Conservation (phyloP, 2,329 filamentous ascomycete genomes). For the Curvularia eragrostidis region DNA sequence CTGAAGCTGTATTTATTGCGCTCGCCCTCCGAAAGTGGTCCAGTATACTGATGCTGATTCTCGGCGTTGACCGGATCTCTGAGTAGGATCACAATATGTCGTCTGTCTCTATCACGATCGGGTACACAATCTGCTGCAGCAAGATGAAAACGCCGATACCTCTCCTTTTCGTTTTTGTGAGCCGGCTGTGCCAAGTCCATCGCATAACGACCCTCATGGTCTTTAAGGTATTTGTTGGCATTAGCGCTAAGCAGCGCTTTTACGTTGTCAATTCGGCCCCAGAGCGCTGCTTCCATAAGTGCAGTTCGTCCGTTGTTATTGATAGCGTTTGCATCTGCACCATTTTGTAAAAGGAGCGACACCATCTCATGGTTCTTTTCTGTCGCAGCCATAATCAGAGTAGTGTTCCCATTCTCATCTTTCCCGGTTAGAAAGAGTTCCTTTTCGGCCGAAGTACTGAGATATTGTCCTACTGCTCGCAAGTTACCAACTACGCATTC, state of each 20-base stretch:
- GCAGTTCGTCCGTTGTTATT: background rate
- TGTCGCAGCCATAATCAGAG: background rate
- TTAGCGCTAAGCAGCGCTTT: background rate
- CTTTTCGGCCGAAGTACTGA: background rate
- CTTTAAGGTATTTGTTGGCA: background rate
- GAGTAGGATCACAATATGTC: background rate
- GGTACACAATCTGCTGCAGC: too few relatives aligned
- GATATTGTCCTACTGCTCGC: background rate
- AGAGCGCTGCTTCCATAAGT: background rate
- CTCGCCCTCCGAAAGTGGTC: too few relatives aligned
- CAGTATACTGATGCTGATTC: too few relatives aligned
- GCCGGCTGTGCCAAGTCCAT: background rate
- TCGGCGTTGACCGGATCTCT: too few relatives aligned
- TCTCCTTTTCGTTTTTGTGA: background rate
- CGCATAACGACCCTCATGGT: background rate
- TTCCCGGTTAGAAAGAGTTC: background rate
- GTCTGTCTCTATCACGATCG: background rate
- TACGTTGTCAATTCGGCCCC: background rate
- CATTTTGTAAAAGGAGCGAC: background rate
- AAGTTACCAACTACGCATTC: too few relatives aligned
- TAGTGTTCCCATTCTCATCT: background rate
- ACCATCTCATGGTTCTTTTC: background rate
- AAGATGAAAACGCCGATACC: background rate
- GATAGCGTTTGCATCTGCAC: background rate
- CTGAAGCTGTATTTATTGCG: too few relatives aligned